A percentile compares a stretch with the other conserved stretches of the same genome.
Conservation (phyloP, 345 rosid species). For the Aegle marmelos region DNA sequence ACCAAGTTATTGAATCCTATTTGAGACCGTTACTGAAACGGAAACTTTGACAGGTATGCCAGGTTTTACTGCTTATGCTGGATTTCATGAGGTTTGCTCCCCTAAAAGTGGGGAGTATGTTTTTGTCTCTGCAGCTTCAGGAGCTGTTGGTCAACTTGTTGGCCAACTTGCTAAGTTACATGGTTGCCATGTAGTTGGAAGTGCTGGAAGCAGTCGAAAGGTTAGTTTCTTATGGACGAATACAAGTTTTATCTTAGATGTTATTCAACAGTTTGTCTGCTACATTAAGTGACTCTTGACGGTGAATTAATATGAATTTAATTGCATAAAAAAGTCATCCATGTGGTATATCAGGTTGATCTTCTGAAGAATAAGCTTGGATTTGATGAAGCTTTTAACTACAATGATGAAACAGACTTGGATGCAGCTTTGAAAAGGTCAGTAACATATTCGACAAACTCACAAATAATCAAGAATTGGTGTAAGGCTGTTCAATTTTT, state of each 20-base stretch:
- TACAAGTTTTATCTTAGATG: background rate
- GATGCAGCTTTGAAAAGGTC: conserved; percentile 65
- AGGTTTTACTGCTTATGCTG: conserved; percentile 70
- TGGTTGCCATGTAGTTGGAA: conserved; percentile 75
- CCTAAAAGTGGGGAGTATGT: conserved; percentile 58
- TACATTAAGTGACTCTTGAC: background rate
- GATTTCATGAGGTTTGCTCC: conserved; percentile 59
- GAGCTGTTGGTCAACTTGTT: conserved; percentile 79
- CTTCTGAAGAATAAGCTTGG: conserved; percentile 57
- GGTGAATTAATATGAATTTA: background rate
- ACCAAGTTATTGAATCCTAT: background rate
- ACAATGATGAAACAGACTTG: conserved; percentile 55
- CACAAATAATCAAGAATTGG: background rate
- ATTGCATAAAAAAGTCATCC: background rate
- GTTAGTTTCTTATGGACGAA: conserved; percentile 16
- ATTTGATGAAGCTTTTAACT: conserved; percentile 76
- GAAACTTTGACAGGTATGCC: conserved; percentile 57
- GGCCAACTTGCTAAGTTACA: conserved; percentile 75
- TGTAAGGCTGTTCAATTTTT: background rate
- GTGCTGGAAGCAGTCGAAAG: conserved; percentile 59
- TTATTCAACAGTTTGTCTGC: background rate
- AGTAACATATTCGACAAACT: background rate
- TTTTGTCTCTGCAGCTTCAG: conserved; percentile 72
- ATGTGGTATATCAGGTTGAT: conserved; percentile 44
- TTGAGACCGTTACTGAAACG: background rate